Conservation (phyloP, 257 asterid species). For the Lycium barbarum region DNA sequence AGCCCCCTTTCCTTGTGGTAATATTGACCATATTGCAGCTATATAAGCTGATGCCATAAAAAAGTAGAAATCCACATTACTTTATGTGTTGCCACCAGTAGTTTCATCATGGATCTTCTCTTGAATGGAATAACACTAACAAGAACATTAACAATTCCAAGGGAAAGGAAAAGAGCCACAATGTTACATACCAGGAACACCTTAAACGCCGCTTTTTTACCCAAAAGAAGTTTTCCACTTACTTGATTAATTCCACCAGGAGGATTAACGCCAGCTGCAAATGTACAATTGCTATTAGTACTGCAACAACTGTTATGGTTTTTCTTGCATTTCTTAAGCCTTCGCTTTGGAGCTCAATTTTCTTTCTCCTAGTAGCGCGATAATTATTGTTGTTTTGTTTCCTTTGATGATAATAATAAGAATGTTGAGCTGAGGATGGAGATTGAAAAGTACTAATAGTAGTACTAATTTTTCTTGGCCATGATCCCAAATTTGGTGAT, state of each 20-base stretch:
- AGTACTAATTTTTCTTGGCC: neutral
- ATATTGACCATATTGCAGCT: slow-evolving; percentile 57
- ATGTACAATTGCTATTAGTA: slow-evolving; percentile 55
- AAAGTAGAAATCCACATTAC: slow-evolving; percentile 60
- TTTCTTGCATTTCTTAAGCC: slow-evolving; percentile 57
- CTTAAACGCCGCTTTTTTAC: slow-evolving; percentile 46
- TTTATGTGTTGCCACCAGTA: slow-evolving; percentile 51
- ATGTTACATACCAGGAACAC: slow-evolving; percentile 54
- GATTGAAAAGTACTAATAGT: slow-evolving; percentile 7
- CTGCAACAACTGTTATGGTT: slow-evolving; percentile 56
- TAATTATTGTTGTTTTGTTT: slow-evolving; percentile 32
- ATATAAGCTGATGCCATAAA: slow-evolving; percentile 55
- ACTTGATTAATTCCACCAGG: slow-evolving; percentile 56
- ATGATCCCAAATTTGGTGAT: neutral
- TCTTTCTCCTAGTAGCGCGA: slow-evolving; percentile 34
- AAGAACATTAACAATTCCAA: slow-evolving; percentile 55
- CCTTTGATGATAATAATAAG: neutral
- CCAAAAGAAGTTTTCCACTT: slow-evolving; percentile 42
- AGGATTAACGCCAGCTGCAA: slow-evolving; percentile 61
- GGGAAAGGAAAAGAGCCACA: slow-evolving; percentile 55
- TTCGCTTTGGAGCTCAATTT: slow-evolving; percentile 52
- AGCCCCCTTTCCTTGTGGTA: slow-evolving; percentile 45
- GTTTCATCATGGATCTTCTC: slow-evolving; percentile 48
- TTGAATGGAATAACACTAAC: slow-evolving; percentile 60
- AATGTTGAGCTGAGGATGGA: slow-evolving; percentile 29